Conservation (phyloP, 371 early-diverging fungal genomes). For the Rhizopus stolonifer region DNA sequence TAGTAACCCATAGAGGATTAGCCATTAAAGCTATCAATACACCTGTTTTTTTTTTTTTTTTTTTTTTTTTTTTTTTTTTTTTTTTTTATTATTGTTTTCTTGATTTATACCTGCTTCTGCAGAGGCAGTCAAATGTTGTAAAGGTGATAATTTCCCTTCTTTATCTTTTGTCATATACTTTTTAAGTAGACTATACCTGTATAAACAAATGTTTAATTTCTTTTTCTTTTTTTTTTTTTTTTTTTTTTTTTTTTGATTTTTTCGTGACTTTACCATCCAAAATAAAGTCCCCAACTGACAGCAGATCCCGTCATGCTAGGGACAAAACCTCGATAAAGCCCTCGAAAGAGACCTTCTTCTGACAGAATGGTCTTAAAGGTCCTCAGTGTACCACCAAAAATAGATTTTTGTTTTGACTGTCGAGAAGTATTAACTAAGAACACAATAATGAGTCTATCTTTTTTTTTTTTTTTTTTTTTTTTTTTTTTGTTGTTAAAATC, state of each 20-base stretch:
- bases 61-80: too few species aligned
- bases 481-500: too few species aligned
- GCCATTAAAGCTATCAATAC: constrained; percentile 80
- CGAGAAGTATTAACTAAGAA: constrained; percentile 51
- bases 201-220: neutral
- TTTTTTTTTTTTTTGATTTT: too few species aligned
- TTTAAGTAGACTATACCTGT: constrained; percentile 74
- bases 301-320: constrained; percentile 94
- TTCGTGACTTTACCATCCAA: constrained; percentile 80
- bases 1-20: constrained; percentile 94
- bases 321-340: constrained; percentile 86
- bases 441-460: too few species aligned
- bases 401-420: constrained; percentile 37
- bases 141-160: constrained; percentile 57
- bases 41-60: too few species aligned
- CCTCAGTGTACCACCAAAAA: constrained; percentile 68
- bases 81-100: too few species aligned
- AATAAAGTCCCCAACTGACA: constrained; percentile 93
- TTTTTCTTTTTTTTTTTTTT: too few species aligned
- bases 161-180: constrained; percentile 67
- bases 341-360: constrained; percentile 60
- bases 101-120: constrained; percentile 64
- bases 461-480: too few species aligned
- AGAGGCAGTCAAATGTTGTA: constrained; percentile 83
- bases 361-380: constrained; percentile 59